Evolutionary conservation across 805 yeast species (phyloP).

Genomic region (Saccharomycopsis amapae): DNA sequence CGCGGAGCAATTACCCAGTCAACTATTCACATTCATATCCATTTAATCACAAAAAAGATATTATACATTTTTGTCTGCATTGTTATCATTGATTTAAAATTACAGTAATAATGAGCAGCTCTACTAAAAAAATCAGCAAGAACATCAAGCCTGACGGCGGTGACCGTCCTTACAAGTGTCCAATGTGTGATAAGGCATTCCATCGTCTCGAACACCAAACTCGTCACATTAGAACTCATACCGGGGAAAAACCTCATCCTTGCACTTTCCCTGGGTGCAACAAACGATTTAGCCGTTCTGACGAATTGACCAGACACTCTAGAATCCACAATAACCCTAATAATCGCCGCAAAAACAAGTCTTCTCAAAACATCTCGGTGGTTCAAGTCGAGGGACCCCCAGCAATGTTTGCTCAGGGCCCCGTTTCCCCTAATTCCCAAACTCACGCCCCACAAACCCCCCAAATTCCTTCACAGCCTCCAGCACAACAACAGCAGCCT

Average conservation of each 20-base stretch:
- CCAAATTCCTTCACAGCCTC: not conserved
- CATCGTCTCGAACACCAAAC: conserved; percentile 74
- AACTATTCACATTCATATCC: too few relatives aligned
- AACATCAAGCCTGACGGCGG: conserved; percentile 17
- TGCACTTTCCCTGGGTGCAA: conserved; percentile 66
- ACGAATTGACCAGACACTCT: conserved; percentile 66
- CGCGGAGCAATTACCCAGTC: too few relatives aligned
- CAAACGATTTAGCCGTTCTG: conserved; percentile 62
- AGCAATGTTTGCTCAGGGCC: not conserved
- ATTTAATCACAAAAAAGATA: not conserved
- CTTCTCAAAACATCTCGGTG: conserved; percentile 7
- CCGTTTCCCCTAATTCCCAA: not conserved
- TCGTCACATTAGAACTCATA: conserved; percentile 71
- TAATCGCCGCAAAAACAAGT: conserved; percentile 45
- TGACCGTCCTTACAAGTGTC: conserved; percentile 63
- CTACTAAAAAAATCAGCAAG: too few relatives aligned
- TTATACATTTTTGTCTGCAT: too few relatives aligned
- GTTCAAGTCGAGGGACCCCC: conserved; percentile 15
- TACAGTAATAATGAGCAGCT: not conserved
- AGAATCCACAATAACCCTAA: conserved; percentile 69
- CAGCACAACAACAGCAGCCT: conserved; percentile 17
- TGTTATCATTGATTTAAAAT: not conserved
- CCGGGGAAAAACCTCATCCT: conserved; percentile 78
- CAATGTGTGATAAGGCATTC: conserved; percentile 67
- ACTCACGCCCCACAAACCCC: not conserved